Percentiles rank a stretch among this genome's conserved stretches.
Conservation (phyloP, 1,139 yeast genomes). For the Yamadazyma siamensis region DNA sequence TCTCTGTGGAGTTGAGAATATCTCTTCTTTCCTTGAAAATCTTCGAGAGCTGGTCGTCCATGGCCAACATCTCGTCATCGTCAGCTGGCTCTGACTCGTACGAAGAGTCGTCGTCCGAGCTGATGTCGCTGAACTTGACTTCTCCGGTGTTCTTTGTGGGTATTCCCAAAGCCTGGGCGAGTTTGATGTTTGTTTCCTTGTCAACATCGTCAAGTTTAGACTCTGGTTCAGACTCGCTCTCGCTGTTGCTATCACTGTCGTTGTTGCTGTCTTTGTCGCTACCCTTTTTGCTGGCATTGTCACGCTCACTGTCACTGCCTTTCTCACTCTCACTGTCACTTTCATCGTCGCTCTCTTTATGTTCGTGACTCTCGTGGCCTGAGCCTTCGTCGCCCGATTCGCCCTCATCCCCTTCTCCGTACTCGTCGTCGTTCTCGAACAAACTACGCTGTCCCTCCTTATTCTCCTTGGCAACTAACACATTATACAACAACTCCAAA, state of each 20-base stretch:
- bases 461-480: constrained; percentile 72
- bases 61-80: constrained; percentile 95
- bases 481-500: constrained; percentile 59
- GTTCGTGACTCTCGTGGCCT: too few species aligned
- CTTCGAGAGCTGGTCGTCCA: constrained; percentile 78
- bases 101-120: constrained; percentile 37
- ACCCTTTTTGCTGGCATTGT: constrained; percentile 25
- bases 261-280: constrained; percentile 28
- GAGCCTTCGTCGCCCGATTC: constrained; percentile 18
- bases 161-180: constrained; percentile 76
- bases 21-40: constrained; percentile 81
- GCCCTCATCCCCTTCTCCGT: constrained; percentile 29
- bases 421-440: constrained; percentile 64
- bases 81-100: constrained; percentile 83
- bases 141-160: constrained; percentile 49
- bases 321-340: constrained; percentile 51
- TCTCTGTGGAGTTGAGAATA: constrained; percentile 45
- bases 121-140: constrained; percentile 40
- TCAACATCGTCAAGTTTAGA: constrained; percentile 46
- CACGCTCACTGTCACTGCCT: constrained; percentile 57
- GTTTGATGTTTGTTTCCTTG: constrained; percentile 61
- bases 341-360: too few species aligned
- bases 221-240: constrained; percentile 26
- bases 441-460: constrained; percentile 75
- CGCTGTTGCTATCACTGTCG: constrained; percentile 25